Conservation (phyloP, 768 basidiomycete species). For the Rhodotorula toruloides region DNA sequence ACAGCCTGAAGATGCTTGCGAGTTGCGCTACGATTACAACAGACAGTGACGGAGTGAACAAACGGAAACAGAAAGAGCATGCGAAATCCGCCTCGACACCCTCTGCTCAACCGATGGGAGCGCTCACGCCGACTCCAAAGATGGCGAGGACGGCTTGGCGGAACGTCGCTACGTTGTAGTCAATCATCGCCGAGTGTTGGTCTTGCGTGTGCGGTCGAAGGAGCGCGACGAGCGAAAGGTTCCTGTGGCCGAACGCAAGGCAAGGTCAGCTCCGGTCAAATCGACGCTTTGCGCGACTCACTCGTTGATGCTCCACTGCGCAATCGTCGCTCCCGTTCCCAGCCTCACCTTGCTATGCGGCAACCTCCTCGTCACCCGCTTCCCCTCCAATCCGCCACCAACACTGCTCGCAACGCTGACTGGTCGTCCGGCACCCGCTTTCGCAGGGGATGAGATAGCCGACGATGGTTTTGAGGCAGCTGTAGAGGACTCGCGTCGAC, state of each 20-base stretch:
- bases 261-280: neutral
- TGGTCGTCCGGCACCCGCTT: neutral
- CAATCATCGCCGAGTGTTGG: conserved; percentile 66
- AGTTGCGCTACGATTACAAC: no score
- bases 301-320: conserved; percentile 73
- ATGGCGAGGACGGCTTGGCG: conserved; percentile 77
- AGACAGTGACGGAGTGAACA: no score
- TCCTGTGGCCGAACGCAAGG: conserved; percentile 26
- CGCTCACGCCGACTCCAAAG: conserved; percentile 59
- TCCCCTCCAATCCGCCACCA: neutral
- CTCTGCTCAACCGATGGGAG: neutral
- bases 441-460: no score
- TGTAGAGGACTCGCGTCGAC: no score
- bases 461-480: no score
- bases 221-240: conserved; percentile 55
- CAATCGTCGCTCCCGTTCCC: conserved; percentile 65
- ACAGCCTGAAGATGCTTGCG: no score
- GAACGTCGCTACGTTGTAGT: conserved; percentile 82
- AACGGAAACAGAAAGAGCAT: no score
- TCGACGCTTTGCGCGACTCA: conserved; percentile 44
- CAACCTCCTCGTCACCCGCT: conserved; percentile 4
- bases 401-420: neutral
- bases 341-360: conserved; percentile 36
- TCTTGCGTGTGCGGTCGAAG: conserved; percentile 69
- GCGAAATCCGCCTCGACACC: neutral